phyloP scores from a whole-genome alignment of 2,329 filamentous ascomycete species.

The Ustulina deusta region DNA sequence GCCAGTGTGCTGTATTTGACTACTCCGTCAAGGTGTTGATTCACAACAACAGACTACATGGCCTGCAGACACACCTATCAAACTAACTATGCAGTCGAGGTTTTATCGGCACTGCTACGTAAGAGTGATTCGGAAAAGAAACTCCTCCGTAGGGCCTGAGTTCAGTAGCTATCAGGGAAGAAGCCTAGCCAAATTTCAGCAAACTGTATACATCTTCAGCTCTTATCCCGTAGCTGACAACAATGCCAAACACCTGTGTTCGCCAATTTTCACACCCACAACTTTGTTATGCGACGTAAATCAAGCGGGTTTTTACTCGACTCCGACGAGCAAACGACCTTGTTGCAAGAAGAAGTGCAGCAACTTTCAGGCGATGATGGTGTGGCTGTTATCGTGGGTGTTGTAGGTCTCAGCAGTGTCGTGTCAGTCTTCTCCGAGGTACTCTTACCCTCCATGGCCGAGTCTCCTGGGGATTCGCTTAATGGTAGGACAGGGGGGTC shows the following conservation, averaged over 20 bases:
- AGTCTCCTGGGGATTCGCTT: conserved; percentile 7
- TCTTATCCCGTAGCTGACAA: neutral
- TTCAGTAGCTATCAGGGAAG: too few relatives aligned
- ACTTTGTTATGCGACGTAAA: neutral
- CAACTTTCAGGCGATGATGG: neutral
- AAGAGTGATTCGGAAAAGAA: neutral
- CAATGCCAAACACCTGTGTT: neutral
- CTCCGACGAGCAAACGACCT: neutral
- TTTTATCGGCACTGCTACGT: neutral
- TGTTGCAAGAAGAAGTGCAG: neutral
- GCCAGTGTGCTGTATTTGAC: too few relatives aligned
- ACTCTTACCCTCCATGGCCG: conserved; percentile 6
- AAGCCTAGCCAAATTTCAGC: neutral
- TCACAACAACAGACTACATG: neutral
- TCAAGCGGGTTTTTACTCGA: neutral
- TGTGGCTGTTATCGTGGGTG: neutral
- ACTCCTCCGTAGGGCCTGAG: neutral
- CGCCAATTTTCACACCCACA: conserved; percentile 1
- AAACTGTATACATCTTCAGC: neutral
- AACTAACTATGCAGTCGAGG: neutral
- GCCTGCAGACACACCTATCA: neutral
- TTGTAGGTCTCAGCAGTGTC: conserved; percentile 7
- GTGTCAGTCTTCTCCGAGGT: conserved; percentile 23
- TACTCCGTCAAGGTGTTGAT: too few relatives aligned
- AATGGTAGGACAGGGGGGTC: conserved; percentile 15